These are phyloP conservation scores for Cucurbita maxima DNA, from an alignment of 306 rosid genomes.

Conservation along the genomic window DNA sequence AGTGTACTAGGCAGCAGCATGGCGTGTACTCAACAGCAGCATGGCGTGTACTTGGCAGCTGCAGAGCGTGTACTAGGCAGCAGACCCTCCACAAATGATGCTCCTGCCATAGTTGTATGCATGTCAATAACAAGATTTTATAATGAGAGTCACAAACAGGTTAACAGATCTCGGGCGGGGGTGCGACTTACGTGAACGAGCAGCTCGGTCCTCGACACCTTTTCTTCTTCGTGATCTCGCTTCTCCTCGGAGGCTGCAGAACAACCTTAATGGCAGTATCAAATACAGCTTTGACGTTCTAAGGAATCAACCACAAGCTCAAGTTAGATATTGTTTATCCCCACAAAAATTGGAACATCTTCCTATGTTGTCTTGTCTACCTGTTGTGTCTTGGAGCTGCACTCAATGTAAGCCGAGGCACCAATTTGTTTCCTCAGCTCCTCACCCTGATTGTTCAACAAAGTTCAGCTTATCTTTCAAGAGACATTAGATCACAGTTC, in stretches of 20 bases:
- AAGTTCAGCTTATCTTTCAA: neutral
- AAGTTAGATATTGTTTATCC: neutral
- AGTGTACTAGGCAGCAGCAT: slow-evolving; percentile 11
- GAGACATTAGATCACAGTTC: neutral
- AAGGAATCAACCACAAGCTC: slow-evolving; percentile 12
- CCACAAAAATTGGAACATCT: neutral
- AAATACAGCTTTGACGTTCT: slow-evolving; percentile 95
- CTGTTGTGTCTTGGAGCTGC: slow-evolving; percentile 99
- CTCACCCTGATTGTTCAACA: slow-evolving; percentile 48
- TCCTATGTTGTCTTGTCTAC: slow-evolving; percentile 19
- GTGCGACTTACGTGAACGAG: slow-evolving; percentile 50
- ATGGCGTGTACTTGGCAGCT: neutral
- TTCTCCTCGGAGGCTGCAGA: slow-evolving; percentile 93
- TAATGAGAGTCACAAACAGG: neutral
- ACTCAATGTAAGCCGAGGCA: slow-evolving; percentile 91
- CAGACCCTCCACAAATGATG: slow-evolving; percentile 81
- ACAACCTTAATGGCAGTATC: slow-evolving; percentile 97
- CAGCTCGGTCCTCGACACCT: slow-evolving; percentile 55
- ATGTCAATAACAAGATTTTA: neutral
- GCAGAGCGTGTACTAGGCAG: slow-evolving; percentile 5
- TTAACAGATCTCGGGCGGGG: neutral
- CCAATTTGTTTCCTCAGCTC: slow-evolving; percentile 96
- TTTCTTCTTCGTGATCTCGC: slow-evolving; percentile 65
- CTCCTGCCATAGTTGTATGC: slow-evolving; percentile 26
- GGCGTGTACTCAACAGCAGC: neutral